A percentile compares a stretch with the other conserved stretches of the same genome.
These are phyloP conservation scores for Suillus luteus DNA, from an alignment of 768 basidiomycete species.

Conservation along the genomic window DNA sequence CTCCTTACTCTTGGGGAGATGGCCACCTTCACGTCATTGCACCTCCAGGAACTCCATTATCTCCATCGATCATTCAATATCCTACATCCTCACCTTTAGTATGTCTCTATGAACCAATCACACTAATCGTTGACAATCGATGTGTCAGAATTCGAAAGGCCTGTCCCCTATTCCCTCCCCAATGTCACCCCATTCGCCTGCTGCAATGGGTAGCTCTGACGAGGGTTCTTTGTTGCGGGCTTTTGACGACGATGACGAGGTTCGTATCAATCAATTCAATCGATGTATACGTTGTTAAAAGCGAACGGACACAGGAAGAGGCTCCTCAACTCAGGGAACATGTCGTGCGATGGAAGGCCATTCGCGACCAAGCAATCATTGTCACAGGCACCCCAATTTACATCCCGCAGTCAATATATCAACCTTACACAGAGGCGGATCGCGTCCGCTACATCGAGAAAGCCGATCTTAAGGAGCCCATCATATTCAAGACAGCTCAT, in stretches of 20 bases:
- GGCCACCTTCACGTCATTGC: neutral
- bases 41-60: neutral
- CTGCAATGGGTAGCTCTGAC: neutral
- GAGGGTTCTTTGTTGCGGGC: neutral
- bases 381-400: constrained; percentile 45
- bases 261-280: neutral
- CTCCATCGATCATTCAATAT: neutral
- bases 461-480: constrained; percentile 60
- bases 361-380: constrained; percentile 17
- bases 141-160: neutral
- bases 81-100: neutral
- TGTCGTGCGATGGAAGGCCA: constrained; percentile 29
- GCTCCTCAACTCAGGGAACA: constrained; percentile 27
- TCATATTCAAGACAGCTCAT: constrained; percentile 58
- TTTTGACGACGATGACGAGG: neutral
- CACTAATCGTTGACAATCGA: neutral
- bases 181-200: constrained; percentile 1
- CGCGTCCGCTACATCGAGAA: constrained; percentile 76
- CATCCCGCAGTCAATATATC: constrained; percentile 71
- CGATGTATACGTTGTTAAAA: neutral
- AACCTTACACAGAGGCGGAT: constrained; percentile 77
- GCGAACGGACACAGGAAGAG: constrained; percentile 21
- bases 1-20: neutral
- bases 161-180: constrained; percentile 2
- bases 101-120: neutral